Percentiles rank a stretch among this genome's conserved stretches.
Evolutionary conservation across 306 rosid species (phyloP).

Genomic region (Trifolium pratense): DNA sequence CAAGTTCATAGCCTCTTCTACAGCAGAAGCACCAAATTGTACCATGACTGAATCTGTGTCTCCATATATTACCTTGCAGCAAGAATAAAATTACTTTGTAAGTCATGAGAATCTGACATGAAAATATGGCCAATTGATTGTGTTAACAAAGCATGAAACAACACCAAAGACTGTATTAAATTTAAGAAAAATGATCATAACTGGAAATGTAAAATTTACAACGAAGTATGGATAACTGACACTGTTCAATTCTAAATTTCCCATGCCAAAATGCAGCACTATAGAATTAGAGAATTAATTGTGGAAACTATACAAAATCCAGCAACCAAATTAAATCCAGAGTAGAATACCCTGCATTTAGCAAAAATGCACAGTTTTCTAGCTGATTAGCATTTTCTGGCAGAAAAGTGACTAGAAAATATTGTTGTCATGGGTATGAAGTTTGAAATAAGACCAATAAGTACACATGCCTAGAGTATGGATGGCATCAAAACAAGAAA

Average conservation of each 20-base stretch:
- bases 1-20: conserved; percentile 81
- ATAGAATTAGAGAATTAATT: conserved; percentile 22
- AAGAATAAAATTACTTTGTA: conserved; percentile 34
- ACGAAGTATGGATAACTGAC: conserved; percentile 10
- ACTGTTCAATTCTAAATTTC: conserved; percentile 13
- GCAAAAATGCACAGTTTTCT: not conserved
- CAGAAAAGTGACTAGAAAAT: conserved; percentile 8
- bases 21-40: conserved; percentile 85
- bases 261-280: conserved; percentile 14
- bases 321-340: conserved; percentile 24
- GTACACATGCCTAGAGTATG: conserved; percentile 15
- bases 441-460: conserved; percentile 10
- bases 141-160: conserved; percentile 13
- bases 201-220: conserved; percentile 30
- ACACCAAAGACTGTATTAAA: conserved; percentile 6
- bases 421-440: not conserved
- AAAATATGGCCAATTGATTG: conserved; percentile 25
- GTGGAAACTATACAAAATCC: conserved; percentile 12
- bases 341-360: not conserved
- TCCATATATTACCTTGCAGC: conserved; percentile 84
- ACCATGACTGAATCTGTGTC: conserved; percentile 99
- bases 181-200: not conserved
- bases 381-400: not conserved
- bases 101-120: conserved; percentile 32
- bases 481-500: conserved; percentile 32